Percentiles rank a stretch among this genome's conserved stretches.
These are phyloP conservation scores for Cutaneotrichosporon sp. DNA, from an alignment of 1,284 basidiomycete species.

Conservation along the genomic window DNA sequence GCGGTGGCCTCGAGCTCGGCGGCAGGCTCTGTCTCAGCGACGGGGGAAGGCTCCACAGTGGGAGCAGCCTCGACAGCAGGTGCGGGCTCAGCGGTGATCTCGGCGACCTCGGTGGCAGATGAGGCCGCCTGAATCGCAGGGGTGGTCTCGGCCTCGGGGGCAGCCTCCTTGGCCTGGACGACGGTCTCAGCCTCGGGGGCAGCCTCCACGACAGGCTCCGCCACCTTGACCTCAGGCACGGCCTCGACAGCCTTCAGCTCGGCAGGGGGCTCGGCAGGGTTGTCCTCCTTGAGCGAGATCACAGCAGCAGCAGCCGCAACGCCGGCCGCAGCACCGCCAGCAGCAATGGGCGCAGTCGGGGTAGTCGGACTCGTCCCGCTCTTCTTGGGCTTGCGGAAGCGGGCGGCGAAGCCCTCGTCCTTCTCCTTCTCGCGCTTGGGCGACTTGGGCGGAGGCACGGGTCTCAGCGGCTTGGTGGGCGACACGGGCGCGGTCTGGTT, in stretches of 20 bases:
- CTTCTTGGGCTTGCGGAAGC: slow-evolving; percentile 6
- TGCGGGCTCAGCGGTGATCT: no score
- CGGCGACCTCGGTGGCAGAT: no score
- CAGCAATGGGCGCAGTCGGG: not conserved
- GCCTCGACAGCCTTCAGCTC: not conserved
- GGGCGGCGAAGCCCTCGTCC: slow-evolving; percentile 6
- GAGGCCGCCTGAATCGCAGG: no score
- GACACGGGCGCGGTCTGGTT: not conserved
- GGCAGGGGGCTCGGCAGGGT: not conserved
- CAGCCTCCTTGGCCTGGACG: not conserved
- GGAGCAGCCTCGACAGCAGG: no score
- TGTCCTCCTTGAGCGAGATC: not conserved
- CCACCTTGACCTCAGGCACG: not conserved
- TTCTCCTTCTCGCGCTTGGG: not conserved
- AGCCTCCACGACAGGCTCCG: no score
- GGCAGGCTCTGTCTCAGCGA: no score
- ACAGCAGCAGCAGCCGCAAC: not conserved
- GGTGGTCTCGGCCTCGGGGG: not conserved
- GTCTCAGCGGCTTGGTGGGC: not conserved
- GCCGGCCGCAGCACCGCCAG: not conserved
- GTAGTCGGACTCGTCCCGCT: not conserved
- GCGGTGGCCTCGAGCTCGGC: not conserved
- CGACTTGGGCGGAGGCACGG: not conserved
- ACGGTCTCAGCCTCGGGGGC: no score
- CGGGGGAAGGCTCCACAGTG: no score